These are phyloP conservation scores for Colletotrichum caudatum DNA, from an alignment of 2,329 filamentous ascomycete species.

Conservation along the genomic window DNA sequence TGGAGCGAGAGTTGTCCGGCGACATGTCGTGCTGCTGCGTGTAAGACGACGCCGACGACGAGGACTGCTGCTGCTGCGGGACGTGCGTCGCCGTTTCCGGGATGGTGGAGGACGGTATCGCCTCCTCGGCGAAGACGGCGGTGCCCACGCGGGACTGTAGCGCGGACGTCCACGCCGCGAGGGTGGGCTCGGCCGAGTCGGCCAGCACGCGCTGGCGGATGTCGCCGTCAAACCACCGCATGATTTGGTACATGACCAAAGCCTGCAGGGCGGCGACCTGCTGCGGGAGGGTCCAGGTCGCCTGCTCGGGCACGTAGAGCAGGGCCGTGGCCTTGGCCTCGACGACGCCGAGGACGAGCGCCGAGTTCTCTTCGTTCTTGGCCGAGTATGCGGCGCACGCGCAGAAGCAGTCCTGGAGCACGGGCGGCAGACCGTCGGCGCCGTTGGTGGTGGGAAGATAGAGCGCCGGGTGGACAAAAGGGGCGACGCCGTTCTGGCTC, in stretches of 20 bases:
- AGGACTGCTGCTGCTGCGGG: constrained; percentile 21
- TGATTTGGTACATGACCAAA: constrained; percentile 45
- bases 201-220: constrained; percentile 44
- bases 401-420: constrained; percentile 48
- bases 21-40: constrained; percentile 30
- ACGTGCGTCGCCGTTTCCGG: constrained; percentile 14
- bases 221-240: constrained; percentile 45
- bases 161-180: constrained; percentile 42
- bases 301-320: constrained; percentile 40
- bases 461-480: constrained; percentile 47
- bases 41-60: constrained; percentile 27
- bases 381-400: constrained; percentile 45
- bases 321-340: constrained; percentile 44
- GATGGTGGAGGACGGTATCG: constrained; percentile 17
- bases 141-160: constrained; percentile 39
- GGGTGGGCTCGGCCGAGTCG: constrained; percentile 41
- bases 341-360: constrained; percentile 45
- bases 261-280: constrained; percentile 44
- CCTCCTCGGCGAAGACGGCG: constrained; percentile 35
- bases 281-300: constrained; percentile 41
- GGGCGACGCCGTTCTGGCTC: constrained; percentile 43
- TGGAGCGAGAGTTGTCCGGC: constrained; percentile 32
- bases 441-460: constrained; percentile 43
- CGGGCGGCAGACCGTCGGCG: constrained; percentile 44
- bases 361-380: constrained; percentile 46